A percentile compares a stretch with the other conserved stretches of the same genome.
Evolutionary conservation across 2,329 filamentous ascomycete species (phyloP).

Genomic region (Fusarium torulosum): DNA sequence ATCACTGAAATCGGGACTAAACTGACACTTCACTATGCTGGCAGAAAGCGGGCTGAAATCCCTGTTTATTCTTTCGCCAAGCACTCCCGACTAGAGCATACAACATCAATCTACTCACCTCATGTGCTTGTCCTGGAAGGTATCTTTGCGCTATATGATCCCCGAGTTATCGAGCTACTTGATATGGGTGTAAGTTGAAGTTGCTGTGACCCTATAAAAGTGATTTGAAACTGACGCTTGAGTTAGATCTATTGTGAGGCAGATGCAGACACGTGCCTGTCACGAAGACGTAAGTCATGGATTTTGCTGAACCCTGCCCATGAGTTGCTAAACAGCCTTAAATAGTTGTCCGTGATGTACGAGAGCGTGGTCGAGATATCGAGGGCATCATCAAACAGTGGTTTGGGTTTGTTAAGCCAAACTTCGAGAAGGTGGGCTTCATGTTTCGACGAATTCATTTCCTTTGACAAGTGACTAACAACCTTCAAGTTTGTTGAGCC

Average conservation of each 20-base stretch:
- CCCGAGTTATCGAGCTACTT: constrained; percentile 83
- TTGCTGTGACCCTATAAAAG: not conserved
- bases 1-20: not conserved
- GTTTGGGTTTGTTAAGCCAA: constrained; percentile 96
- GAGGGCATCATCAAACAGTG: constrained; percentile 98
- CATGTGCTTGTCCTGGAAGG: constrained; percentile 96
- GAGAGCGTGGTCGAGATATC: constrained; percentile 88
- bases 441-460: not conserved
- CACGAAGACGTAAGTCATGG: constrained; percentile 77
- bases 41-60: constrained; percentile 86
- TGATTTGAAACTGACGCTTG: constrained; percentile 15
- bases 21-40: constrained; percentile 29
- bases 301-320: not conserved
- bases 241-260: constrained; percentile 91
- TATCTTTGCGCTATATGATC: constrained; percentile 94
- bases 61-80: constrained; percentile 96
- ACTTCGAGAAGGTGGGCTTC: constrained; percentile 78
- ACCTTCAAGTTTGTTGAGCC: constrained; percentile 81
- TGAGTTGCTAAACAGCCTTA: constrained; percentile 24
- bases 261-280: constrained; percentile 92
- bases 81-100: constrained; percentile 82
- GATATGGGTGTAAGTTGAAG: constrained; percentile 80
- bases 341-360: constrained; percentile 85
- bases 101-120: constrained; percentile 93
- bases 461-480: constrained; percentile 19